Evolutionary conservation across 139 green algal species (phyloP).

Genomic region (Chlorella sp.): DNA sequence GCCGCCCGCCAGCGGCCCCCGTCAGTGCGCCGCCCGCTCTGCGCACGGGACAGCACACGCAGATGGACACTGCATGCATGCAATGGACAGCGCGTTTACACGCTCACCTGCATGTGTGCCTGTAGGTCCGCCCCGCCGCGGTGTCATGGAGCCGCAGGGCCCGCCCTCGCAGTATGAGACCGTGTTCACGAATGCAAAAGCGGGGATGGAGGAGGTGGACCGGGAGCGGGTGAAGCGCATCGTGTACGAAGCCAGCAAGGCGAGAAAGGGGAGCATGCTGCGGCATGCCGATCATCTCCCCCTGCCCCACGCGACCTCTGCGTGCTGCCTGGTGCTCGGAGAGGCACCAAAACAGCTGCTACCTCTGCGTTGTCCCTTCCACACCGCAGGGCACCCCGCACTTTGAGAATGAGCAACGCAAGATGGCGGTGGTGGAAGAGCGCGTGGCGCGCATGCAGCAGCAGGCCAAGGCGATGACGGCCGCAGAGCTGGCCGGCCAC

Average conservation of each 20-base stretch:
- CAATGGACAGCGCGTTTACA: no score
- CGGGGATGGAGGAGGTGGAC: conserved; percentile 79
- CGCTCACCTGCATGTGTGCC: no score
- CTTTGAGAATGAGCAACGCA: conserved; percentile 93
- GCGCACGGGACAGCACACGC: no score
- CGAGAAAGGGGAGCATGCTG: neutral
- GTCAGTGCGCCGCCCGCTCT: no score
- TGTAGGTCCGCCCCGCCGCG: no score
- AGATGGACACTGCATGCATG: no score
- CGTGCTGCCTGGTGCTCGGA: neutral
- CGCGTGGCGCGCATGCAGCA: conserved; percentile 55
- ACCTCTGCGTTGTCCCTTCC: neutral
- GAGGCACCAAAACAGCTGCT: neutral
- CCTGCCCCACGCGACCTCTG: neutral
- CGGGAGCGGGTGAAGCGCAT: conserved; percentile 72
- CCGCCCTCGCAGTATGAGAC: conserved; percentile 86
- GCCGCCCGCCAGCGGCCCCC: no score
- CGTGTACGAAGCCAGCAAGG: conserved; percentile 93
- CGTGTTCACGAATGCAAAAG: conserved; percentile 94
- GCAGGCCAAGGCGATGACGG: conserved; percentile 19
- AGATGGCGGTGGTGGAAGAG: conserved; percentile 64
- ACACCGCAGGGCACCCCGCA: conserved; percentile 69
- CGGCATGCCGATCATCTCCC: neutral
- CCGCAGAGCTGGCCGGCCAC: conserved; percentile 52
- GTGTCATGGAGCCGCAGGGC: no score